Evolutionary conservation across 2,329 filamentous ascomycete species (phyloP).

Genomic region (Pestalotiopsis sp.): DNA sequence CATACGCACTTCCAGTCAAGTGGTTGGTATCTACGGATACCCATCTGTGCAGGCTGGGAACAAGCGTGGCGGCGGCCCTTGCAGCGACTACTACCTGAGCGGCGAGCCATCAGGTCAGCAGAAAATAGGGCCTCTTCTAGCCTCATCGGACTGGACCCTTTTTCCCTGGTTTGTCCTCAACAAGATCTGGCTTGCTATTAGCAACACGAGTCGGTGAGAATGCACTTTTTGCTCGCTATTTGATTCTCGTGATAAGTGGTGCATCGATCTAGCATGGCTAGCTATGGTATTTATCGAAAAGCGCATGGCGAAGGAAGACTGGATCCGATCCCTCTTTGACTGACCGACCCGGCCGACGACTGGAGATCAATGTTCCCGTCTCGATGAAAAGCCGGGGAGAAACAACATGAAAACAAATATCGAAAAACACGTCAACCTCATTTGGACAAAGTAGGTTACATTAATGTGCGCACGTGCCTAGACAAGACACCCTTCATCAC

Average conservation of each 20-base stretch:
- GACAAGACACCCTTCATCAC: neutral
- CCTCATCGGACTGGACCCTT: conserved; percentile 6
- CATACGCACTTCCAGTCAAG: neutral
- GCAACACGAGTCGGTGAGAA: conserved; percentile 4
- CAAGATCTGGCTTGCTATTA: neutral
- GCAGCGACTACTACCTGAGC: neutral
- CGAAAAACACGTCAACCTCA: neutral
- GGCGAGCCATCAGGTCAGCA: neutral
- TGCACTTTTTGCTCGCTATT: neutral
- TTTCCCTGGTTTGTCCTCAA: neutral
- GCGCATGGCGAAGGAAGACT: neutral
- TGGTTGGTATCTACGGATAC: neutral
- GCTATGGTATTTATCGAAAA: neutral
- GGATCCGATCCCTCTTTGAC: neutral
- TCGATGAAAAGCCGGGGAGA: neutral
- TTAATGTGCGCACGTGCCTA: neutral
- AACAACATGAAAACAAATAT: neutral
- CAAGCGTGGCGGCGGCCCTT: too few species aligned
- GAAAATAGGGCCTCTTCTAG: neutral
- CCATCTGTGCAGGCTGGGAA: too few species aligned
- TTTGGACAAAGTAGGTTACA: neutral
- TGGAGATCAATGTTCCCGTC: neutral
- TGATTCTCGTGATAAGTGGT: neutral
- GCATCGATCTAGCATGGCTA: neutral
- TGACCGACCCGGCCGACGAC: neutral